Conservation (phyloP, 768 basidiomycete species). For the Mycena rebaudengoi region DNA sequence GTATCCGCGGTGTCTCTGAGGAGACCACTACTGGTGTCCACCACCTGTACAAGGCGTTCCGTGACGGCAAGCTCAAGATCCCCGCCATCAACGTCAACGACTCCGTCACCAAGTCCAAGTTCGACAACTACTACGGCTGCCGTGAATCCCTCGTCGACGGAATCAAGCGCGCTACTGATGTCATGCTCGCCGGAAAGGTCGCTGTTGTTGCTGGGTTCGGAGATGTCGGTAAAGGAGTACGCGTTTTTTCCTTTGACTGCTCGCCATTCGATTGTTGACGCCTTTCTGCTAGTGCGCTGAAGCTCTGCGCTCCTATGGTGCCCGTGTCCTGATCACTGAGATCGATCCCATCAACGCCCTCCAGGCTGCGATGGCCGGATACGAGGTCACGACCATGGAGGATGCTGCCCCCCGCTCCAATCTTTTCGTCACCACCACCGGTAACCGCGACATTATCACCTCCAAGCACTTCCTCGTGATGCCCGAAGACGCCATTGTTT, state of each 20-base stretch:
- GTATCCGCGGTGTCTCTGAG: slow-evolving; percentile 93
- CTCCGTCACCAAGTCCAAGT: slow-evolving; percentile 99
- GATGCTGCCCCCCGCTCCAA: slow-evolving; percentile 90
- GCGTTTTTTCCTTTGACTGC: slow-evolving; percentile 46
- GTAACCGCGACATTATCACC: slow-evolving; percentile 97
- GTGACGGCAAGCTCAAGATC: slow-evolving; percentile 94
- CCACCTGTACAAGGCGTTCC: slow-evolving; percentile 98
- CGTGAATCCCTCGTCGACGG: slow-evolving; percentile 99
- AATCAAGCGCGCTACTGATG: slow-evolving; percentile 99
- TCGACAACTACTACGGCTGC: slow-evolving; percentile 98
- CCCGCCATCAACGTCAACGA: slow-evolving; percentile 99
- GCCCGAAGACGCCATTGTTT: slow-evolving; percentile 98
- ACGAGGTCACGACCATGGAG: slow-evolving; percentile 99
- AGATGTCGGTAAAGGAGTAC: slow-evolving; percentile 98
- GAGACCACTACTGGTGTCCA: slow-evolving; percentile 99
- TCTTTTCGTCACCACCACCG: slow-evolving; percentile 97
- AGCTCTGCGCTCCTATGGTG: slow-evolving; percentile 95
- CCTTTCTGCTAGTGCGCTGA: slow-evolving; percentile 85
- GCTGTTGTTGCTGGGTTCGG: slow-evolving; percentile 99
- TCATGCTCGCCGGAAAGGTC: slow-evolving; percentile 99
- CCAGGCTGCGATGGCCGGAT: slow-evolving; percentile 99
- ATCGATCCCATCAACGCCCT: slow-evolving; percentile 99
- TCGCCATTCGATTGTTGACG: not conserved
- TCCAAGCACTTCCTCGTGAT: slow-evolving; percentile 91
- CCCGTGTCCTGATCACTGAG: slow-evolving; percentile 95